Evolutionary conservation across 192 early-diverging fungal species (phyloP).

Genomic region (Backusella luteola): DNA sequence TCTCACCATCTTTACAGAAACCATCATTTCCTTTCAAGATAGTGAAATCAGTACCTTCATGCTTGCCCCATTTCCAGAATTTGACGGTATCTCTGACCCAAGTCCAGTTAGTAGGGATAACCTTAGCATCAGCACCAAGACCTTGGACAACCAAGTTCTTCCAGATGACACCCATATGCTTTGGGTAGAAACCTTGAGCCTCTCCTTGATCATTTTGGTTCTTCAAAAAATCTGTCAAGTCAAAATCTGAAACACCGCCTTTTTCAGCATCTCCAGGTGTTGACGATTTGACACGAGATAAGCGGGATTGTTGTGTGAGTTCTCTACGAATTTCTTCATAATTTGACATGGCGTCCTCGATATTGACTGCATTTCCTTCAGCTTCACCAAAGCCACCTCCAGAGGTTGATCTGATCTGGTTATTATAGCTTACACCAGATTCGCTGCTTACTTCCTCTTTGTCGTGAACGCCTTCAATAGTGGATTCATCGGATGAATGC

Average conservation of each 20-base stretch:
- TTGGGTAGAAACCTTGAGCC: conserved; percentile 42
- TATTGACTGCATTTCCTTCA: conserved; percentile 34
- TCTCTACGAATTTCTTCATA: conserved; percentile 30
- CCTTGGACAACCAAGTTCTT: conserved; percentile 44
- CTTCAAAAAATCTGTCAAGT: conserved; percentile 38
- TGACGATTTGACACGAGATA: conserved; percentile 15
- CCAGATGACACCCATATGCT: conserved; percentile 46
- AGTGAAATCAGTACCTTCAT: conserved; percentile 27
- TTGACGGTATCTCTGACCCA: conserved; percentile 17
- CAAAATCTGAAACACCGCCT: conserved; percentile 33
- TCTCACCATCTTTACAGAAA: conserved; percentile 73
- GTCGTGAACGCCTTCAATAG: conserved; percentile 11
- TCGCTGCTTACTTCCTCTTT: conserved; percentile 12
- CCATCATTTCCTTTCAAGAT: conserved; percentile 66
- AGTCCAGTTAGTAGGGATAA: conserved; percentile 32
- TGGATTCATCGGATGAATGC: background rate
- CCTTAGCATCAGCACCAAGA: conserved; percentile 40
- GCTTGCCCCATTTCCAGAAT: conserved; percentile 24
- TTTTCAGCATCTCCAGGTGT: conserved; percentile 29
- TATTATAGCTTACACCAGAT: background rate
- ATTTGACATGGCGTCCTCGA: conserved; percentile 22
- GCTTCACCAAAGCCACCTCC: conserved; percentile 32
- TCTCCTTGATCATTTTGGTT: conserved; percentile 26
- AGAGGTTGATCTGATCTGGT: background rate
- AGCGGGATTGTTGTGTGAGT: conserved; percentile 25